Conservation (phyloP, 1,284 basidiomycete species). For the Chondrostereum purpureum region DNA sequence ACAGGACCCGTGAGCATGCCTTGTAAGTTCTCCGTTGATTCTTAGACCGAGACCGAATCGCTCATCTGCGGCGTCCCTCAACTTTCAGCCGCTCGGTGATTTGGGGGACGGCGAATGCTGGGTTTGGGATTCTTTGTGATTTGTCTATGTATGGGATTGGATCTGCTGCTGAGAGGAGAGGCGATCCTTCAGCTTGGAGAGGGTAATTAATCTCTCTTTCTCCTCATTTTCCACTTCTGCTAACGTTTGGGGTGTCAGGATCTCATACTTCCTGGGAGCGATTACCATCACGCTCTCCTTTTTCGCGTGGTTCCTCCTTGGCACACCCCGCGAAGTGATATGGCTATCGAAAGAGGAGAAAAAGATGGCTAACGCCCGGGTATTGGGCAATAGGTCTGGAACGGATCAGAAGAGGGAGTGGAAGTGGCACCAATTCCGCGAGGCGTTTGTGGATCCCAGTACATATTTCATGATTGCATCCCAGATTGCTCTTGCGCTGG, state of each 20-base stretch:
- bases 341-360: constrained; percentile 12
- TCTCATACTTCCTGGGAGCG: constrained; percentile 15
- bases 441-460: constrained; percentile 14
- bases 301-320: constrained; percentile 13
- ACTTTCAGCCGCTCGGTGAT: constrained; percentile 11
- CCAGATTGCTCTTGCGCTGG: constrained; percentile 7
- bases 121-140: constrained; percentile 12
- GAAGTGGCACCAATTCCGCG: constrained; percentile 13
- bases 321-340: constrained; percentile 13
- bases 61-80: not conserved
- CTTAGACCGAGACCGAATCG: not conserved
- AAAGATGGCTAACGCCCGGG: constrained; percentile 10
- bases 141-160: constrained; percentile 14
- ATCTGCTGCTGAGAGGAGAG: constrained; percentile 7
- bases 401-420: constrained; percentile 12
- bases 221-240: not conserved
- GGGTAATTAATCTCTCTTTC: constrained; percentile 7
- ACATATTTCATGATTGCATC: constrained; percentile 13
- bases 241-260: constrained; percentile 13
- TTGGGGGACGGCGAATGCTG: constrained; percentile 14
- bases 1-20: constrained; percentile 12
- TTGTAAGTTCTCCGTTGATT: constrained; percentile 4
- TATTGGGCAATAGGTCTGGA: constrained; percentile 13
- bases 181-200: constrained; percentile 13
- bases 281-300: constrained; percentile 12